Base-by-base conservation (phyloP, 176 grass and related monocot species). In the Alopecurus myosuroides region DNA sequence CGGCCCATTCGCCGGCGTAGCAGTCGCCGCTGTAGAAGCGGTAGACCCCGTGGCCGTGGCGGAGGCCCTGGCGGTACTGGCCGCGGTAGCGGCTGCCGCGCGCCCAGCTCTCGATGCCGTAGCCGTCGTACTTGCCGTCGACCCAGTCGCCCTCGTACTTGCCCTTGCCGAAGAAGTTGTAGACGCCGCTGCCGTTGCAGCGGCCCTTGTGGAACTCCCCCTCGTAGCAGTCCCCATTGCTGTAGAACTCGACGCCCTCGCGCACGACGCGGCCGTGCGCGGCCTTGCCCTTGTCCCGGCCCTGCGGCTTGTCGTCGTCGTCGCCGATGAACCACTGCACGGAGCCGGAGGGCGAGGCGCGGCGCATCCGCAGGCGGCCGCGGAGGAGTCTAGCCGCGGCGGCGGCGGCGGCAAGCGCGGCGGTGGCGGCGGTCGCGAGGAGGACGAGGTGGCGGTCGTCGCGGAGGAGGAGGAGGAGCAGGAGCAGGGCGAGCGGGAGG, bases 141-240 rank as follows among this genome's bases (percentile, higher is more conserved):
- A 94, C 89, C 94, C 94, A 97, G 80, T 94, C 91, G 31, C 94
- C 94, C 82, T 87, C 92, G 84, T 90, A 94, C 7, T 80, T 90
- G 10, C 82, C 81, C 61, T 86, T 88, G 53, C 77, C 70, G 64
- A 85, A 91, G 77, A 82, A 86, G 82, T 71, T 85, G 58, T 90
- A 90, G 11, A 92, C 87, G 77, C 89, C 92, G 66, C 85, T 86
- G 76, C 94, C 94, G 69, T 82, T 90, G 78, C 85, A 89, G 31
- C 79, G 82, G 48, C 89, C 92, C 66, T 86, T 84, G 78, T 87
- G 88, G 67, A 92, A 97, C 82, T 97, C 92, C 19, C 94, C 94
- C 78, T 93, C 89, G 84, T 97, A 97, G 89, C 86, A 81, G 85
- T 87, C 90, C 19, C 85, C 89, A 64, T 91, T 87, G 79, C 78